Evolutionary conservation across 257 asterid genomes (phyloP).

Genomic region (Solanum corneliomulleri): DNA sequence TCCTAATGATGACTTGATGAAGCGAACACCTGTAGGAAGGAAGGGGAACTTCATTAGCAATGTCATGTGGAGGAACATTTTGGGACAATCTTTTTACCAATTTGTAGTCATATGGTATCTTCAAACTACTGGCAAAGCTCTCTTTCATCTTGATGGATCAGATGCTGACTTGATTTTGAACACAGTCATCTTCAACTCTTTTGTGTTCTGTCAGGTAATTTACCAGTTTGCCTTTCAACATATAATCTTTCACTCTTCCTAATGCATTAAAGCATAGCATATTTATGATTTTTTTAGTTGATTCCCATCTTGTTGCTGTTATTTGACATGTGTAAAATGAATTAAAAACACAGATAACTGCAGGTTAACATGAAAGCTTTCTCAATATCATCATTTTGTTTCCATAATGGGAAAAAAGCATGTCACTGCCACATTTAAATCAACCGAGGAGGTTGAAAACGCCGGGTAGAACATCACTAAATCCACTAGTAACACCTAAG

Average conservation of each 20-base stretch:
- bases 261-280: background rate
- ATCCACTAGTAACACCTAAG: background rate
- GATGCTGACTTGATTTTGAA: conserved; percentile 64
- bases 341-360: background rate
- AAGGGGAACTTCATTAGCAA: conserved; percentile 87
- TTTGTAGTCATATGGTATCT: conserved; percentile 82
- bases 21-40: conserved; percentile 76
- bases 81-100: conserved; percentile 87
- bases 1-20: conserved; percentile 74
- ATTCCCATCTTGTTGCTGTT: background rate
- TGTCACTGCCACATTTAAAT: background rate
- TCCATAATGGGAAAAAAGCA: background rate
- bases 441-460: background rate
- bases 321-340: background rate
- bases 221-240: background rate
- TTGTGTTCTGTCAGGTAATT: conserved; percentile 86
- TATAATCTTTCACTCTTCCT: background rate
- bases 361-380: background rate
- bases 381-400: background rate
- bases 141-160: conserved; percentile 51
- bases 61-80: conserved; percentile 89
- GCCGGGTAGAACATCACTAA: background rate
- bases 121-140: conserved; percentile 62
- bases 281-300: background rate
- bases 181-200: conserved; percentile 83